phyloP scores from a whole-genome alignment of 169 alveolate genomes.

The Plasmodium inui region DNA sequence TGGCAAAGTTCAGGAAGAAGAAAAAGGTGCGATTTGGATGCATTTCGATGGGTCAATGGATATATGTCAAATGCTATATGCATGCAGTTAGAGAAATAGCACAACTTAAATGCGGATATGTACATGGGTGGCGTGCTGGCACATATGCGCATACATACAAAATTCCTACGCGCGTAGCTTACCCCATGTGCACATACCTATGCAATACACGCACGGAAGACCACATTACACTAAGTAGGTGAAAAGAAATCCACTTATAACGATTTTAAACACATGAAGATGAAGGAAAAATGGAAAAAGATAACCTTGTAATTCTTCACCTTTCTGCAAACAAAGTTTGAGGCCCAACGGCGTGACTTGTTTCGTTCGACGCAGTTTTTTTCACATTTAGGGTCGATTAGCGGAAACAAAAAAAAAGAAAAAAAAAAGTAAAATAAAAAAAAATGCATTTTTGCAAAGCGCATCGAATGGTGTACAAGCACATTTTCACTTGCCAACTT shows the following conservation, averaged over 20 bases:
- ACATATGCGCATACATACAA: slow-evolving; percentile 1
- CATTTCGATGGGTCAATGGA: neutral
- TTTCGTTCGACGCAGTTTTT: neutral
- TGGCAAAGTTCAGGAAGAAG: neutral
- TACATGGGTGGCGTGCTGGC: neutral
- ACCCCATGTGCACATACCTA: neutral
- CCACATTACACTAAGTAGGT: neutral
- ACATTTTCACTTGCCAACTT: neutral
- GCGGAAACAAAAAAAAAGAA: neutral
- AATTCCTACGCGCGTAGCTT: neutral
- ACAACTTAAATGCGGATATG: neutral
- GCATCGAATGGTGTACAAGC: neutral
- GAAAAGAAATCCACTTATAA: neutral
- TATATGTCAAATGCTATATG: neutral
- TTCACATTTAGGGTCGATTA: neutral
- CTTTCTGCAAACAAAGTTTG: neutral
- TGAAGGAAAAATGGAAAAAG: neutral
- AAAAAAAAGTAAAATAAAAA: neutral
- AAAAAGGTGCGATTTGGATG: neutral
- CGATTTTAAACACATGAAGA: neutral
- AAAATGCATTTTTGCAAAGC: neutral
- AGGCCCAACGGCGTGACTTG: neutral
- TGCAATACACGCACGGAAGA: neutral
- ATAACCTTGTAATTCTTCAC: neutral
- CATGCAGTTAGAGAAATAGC: neutral